Percentiles rank a stretch among this genome's conserved stretches.
Evolutionary conservation across 305 asterid genomes (phyloP).

Genomic region (Nicotiana rustica): DNA sequence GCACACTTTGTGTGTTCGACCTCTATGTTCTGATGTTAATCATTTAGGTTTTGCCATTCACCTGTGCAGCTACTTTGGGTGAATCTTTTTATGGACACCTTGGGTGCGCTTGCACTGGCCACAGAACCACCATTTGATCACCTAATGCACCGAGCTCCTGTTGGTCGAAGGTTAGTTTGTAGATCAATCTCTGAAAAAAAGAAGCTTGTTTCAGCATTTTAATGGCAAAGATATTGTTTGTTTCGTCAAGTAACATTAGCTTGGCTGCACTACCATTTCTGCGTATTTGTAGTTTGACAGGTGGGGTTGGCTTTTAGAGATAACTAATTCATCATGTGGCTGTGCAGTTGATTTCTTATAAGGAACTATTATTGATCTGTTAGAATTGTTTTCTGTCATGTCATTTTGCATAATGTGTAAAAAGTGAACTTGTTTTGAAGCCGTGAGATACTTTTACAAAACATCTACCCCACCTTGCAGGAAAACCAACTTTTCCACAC

Average conservation of each 20-base stretch:
- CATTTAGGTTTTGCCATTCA: slow-evolving; percentile 30
- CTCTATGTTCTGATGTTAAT: background rate
- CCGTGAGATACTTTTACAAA: background rate
- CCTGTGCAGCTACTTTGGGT: slow-evolving; percentile 93
- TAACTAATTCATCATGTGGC: background rate
- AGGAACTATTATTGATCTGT: slow-evolving; percentile 18
- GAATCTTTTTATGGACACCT: slow-evolving; percentile 96
- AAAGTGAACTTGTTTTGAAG: background rate
- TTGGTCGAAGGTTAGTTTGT: slow-evolving; percentile 85
- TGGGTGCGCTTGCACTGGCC: slow-evolving; percentile 98
- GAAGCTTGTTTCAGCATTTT: slow-evolving; percentile 1
- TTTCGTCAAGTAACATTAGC: slow-evolving; percentile 4
- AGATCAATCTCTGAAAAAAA: slow-evolving; percentile 7
- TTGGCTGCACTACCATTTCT: background rate
- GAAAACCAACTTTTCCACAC: background rate
- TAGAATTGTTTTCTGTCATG: slow-evolving; percentile 4
- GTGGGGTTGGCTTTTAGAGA: background rate
- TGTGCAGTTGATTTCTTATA: background rate
- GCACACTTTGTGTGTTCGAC: background rate
- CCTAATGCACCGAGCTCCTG: slow-evolving; percentile 87
- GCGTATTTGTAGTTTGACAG: background rate
- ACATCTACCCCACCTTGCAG: background rate
- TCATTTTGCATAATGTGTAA: background rate
- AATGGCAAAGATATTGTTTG: slow-evolving; percentile 13
- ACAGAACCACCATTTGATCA: slow-evolving; percentile 97